These are phyloP conservation scores for Aureobasidium pullulans DNA, from an alignment of 2,329 filamentous ascomycete genomes.

Conservation along the genomic window DNA sequence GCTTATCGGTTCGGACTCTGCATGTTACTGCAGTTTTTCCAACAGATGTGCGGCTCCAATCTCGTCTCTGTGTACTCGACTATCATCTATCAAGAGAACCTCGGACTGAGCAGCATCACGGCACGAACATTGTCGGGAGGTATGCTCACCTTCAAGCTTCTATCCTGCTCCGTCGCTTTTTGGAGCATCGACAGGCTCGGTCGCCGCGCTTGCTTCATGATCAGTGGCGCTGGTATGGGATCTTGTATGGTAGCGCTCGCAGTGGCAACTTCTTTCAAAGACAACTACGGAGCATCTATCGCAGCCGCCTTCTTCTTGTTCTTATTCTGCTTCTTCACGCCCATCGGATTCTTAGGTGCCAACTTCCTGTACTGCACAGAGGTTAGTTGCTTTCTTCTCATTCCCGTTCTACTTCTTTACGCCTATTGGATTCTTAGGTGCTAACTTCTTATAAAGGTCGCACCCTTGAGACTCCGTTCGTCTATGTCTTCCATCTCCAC, in stretches of 20 bases:
- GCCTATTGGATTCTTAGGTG: too few relatives aligned
- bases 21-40: conserved; percentile 32
- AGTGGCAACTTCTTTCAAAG: conserved; percentile 33
- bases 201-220: conserved; percentile 22
- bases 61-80: conserved; percentile 35
- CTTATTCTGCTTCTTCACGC: conserved; percentile 23
- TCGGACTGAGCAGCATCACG: conserved; percentile 34
- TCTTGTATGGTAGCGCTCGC: conserved; percentile 31
- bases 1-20: conserved; percentile 28
- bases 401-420: too few relatives aligned
- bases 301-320: conserved; percentile 40
- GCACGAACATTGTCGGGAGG: conserved; percentile 35
- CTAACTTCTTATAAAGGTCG: conserved; percentile 21
- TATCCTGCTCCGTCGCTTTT: neutral
- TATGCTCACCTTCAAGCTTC: conserved; percentile 35
- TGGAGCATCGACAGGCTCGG: conserved; percentile 30
- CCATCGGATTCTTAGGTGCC: conserved; percentile 19
- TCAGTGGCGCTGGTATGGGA: conserved; percentile 18
- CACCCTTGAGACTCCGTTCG: conserved; percentile 31
- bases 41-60: conserved; percentile 30
- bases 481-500: neutral
- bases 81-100: conserved; percentile 36
- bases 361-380: conserved; percentile 30
- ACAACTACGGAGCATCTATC: conserved; percentile 29
- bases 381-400: neutral